phyloP scores from a whole-genome alignment of 805 yeast species.

The Kregervanrija pseudodelftensis region DNA sequence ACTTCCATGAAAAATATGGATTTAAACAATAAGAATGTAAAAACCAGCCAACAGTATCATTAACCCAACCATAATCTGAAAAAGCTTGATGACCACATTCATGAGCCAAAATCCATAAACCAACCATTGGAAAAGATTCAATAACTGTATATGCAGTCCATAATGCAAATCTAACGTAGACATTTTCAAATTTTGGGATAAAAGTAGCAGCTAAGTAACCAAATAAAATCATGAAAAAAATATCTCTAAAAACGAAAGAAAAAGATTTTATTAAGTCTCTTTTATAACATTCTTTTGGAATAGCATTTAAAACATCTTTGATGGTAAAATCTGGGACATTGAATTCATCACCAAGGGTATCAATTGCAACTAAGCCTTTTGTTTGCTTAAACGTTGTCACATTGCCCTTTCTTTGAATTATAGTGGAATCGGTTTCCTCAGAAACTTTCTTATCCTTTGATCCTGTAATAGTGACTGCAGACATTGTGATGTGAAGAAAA shows the following conservation, averaged over 20 bases:
- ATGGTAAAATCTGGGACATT: slow-evolving; percentile 57
- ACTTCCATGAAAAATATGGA: slow-evolving; percentile 60
- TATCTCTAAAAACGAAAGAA: slow-evolving; percentile 48
- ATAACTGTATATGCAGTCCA: slow-evolving; percentile 35
- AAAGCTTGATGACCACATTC: slow-evolving; percentile 63
- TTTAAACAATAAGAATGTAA: slow-evolving; percentile 50
- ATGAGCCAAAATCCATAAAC: slow-evolving; percentile 57
- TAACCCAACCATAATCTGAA: slow-evolving; percentile 44
- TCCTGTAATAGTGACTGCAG: slow-evolving; percentile 28
- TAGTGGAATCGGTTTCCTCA: slow-evolving; percentile 15
- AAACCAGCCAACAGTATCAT: slow-evolving; percentile 55
- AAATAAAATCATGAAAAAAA: slow-evolving; percentile 34
- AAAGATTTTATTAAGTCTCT: slow-evolving; percentile 43
- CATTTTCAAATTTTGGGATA: slow-evolving; percentile 35
- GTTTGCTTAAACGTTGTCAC: slow-evolving; percentile 30
- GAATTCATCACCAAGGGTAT: slow-evolving; percentile 47
- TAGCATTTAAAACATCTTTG: slow-evolving; percentile 48
- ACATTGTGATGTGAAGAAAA: slow-evolving; percentile 14
- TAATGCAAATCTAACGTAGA: slow-evolving; percentile 30
- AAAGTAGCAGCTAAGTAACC: slow-evolving; percentile 36
- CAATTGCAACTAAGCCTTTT: slow-evolving; percentile 36
- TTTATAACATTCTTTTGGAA: slow-evolving; percentile 56
- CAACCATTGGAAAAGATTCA: slow-evolving; percentile 45
- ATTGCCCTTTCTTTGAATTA: slow-evolving; percentile 30
- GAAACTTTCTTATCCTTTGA: slow-evolving; percentile 10